A percentile compares a stretch with the other conserved stretches of the same genome.
Evolutionary conservation across 345 rosid species (phyloP).

Genomic region (Brassica cretica): DNA sequence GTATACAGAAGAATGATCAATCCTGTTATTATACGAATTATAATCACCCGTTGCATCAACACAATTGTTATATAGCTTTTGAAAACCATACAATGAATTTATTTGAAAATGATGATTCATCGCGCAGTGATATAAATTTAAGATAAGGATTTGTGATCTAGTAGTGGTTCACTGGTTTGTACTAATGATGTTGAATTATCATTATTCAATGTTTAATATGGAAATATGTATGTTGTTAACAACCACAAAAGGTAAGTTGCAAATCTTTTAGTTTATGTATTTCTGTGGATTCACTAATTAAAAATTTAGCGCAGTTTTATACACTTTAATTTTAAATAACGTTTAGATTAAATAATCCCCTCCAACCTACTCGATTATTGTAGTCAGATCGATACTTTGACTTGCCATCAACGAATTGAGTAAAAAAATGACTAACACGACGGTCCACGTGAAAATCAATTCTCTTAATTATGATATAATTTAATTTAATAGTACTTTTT

Average conservation of each 20-base stretch:
- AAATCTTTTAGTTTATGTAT: background rate
- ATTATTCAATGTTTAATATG: background rate
- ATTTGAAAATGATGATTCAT: background rate
- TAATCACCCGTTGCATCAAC: background rate
- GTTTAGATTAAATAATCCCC: constrained; percentile 3
- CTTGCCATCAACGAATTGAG: constrained; percentile 8
- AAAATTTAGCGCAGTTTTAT: background rate
- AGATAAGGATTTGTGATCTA: background rate
- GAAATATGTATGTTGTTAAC: background rate
- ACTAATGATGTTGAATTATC: background rate
- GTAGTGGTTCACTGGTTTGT: background rate
- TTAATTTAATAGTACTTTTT: background rate
- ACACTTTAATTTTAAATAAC: background rate
- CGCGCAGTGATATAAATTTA: background rate
- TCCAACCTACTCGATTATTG: background rate
- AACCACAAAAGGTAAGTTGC: background rate
- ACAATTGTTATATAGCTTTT: background rate
- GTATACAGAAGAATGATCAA: background rate
- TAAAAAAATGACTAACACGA: constrained; percentile 4
- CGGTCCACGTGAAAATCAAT: background rate
- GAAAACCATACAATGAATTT: background rate
- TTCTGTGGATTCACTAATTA: background rate
- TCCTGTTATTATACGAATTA: background rate
- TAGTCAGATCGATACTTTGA: constrained; percentile 34
- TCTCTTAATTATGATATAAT: background rate